A percentile compares a stretch with the other conserved stretches of the same genome.
Conservation (phyloP, 352 stramenopile species). For the Thraustotheca clavata region DNA sequence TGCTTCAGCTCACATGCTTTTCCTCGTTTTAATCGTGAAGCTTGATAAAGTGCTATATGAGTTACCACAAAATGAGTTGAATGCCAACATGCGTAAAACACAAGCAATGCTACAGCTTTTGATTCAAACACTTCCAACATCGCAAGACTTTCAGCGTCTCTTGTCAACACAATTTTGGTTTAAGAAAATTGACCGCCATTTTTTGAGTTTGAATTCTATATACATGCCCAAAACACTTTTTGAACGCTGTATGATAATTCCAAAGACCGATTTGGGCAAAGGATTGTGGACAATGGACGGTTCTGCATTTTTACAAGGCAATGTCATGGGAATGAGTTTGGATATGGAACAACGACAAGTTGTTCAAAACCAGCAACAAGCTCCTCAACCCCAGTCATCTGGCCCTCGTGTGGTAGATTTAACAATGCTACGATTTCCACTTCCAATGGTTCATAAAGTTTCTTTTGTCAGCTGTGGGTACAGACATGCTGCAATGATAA, state of each 20-base stretch:
- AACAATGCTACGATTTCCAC: slow-evolving; percentile 36
- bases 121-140: slow-evolving; percentile 11
- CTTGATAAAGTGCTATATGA: neutral
- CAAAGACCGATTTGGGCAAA: neutral
- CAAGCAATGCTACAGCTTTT: slow-evolving; percentile 12
- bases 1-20: slow-evolving; percentile 18
- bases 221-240: slow-evolving; percentile 11
- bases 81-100: neutral
- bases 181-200: slow-evolving; percentile 19
- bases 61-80: neutral
- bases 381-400: neutral
- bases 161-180: slow-evolving; percentile 16
- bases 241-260: neutral
- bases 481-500: slow-evolving; percentile 64
- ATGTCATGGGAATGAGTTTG: slow-evolving; percentile 19
- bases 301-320: slow-evolving; percentile 13
- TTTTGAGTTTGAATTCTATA: slow-evolving; percentile 7
- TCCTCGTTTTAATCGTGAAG: slow-evolving; percentile 12
- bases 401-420: slow-evolving; percentile 25
- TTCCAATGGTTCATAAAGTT: slow-evolving; percentile 43
- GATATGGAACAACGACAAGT: slow-evolving; percentile 19
- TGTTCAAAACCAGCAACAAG: neutral
- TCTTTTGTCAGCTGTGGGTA: slow-evolving; percentile 65
- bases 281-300: slow-evolving; percentile 14
- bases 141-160: slow-evolving; percentile 3